Evolutionary conservation across 2,329 filamentous ascomycete genomes (phyloP).

Genomic region (Orbilia quercus): DNA sequence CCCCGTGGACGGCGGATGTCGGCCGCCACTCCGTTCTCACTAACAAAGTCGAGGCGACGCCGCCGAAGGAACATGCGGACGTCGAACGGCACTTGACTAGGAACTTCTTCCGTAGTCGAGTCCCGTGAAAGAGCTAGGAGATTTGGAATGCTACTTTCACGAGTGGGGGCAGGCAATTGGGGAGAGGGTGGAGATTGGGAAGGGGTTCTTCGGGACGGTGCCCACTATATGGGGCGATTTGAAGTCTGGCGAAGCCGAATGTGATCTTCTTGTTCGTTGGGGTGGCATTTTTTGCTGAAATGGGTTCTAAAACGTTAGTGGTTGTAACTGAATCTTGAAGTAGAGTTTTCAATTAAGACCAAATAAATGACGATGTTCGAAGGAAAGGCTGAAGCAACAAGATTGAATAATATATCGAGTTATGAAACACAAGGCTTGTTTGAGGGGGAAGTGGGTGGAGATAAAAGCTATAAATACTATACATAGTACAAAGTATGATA

Average conservation of each 20-base stretch:
- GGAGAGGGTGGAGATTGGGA: not conserved
- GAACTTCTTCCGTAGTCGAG: slow-evolving; percentile 6
- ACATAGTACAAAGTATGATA: no score
- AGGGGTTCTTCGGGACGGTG: no score
- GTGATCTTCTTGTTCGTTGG: not conserved
- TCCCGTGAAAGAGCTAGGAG: not conserved
- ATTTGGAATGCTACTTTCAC: slow-evolving; percentile 3
- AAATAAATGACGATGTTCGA: no score
- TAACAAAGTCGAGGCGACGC: slow-evolving; percentile 3
- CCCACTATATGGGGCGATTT: not conserved
- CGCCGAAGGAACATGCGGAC: not conserved
- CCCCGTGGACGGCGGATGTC: slow-evolving; percentile 10
- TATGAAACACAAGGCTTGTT: no score
- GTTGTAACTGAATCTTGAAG: no score
- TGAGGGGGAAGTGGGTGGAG: no score
- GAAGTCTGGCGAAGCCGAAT: not conserved
- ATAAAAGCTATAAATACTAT: no score
- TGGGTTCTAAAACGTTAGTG: no score
- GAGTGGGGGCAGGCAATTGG: slow-evolving; percentile 23
- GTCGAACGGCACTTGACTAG: slow-evolving; percentile 23
- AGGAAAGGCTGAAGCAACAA: no score
- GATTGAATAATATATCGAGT: no score
- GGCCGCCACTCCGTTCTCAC: slow-evolving; percentile 7
- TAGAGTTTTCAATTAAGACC: no score
- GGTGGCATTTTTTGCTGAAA: not conserved